Evolutionary conservation across 352 stramenopile species (phyloP), one percentile per base, ranked within the genome.

Genomic region (Globisporangium uncinulatum): DNA sequence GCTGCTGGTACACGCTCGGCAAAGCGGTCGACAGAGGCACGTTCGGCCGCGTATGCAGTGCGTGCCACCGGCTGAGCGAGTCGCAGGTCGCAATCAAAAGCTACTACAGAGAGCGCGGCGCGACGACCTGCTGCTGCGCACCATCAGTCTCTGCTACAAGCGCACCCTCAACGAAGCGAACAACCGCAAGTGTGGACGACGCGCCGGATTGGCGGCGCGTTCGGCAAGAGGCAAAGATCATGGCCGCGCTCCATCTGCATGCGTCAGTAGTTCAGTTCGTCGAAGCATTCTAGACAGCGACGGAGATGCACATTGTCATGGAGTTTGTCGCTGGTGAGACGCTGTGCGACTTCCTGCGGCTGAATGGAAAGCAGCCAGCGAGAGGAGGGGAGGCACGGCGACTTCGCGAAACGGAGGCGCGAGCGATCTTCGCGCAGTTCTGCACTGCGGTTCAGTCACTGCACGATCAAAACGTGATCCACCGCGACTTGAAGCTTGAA

Each of bases 401-500:
- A 24, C 56, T 90, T 1, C 13, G 45, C 10, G 77, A 90, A 56
- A 10, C 20, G 6, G 54, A 62, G 17, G 75, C 71, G 9, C 67
- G 62, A 44, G 32, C 14, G 3, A 68, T 90, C 46, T 87, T 90
- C 48, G 49, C 31, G 0, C 67, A 82, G 14, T 50, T 88, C 9
- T 62, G 67, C 47, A 51, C 24, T 3, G 78, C 61, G 0, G 59
- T 91, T 6, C 54, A 49, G 21, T 65, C 67, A 13, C 66, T 92
- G 19, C 82, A 89, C 52, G 50, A 48, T 1, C 76, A 86, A 34
- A 49, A 73, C 21, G 62, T 89, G 34, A 79, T 90, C 55, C 78
- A 92, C 44, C 71, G 82, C 17, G 82, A 92, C 56, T 61, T 92
- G 39, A 92, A 92, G 55, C 79, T 89, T 32, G 82, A 92, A 59